Conservation (phyloP, 2,329 filamentous ascomycete genomes). For the Cytospora leucostoma region DNA sequence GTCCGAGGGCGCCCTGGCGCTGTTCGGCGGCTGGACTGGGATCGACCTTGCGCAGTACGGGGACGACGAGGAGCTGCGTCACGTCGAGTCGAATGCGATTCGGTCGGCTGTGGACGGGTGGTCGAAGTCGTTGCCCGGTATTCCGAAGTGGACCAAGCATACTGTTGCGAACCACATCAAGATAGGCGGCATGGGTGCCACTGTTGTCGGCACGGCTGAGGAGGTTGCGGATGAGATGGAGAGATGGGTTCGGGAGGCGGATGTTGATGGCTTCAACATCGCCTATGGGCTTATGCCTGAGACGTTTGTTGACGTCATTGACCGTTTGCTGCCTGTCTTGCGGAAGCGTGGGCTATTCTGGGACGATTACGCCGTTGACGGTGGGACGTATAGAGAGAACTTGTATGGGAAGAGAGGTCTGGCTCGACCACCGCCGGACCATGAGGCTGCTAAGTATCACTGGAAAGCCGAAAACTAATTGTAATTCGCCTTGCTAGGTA, state of each 20-base stretch:
- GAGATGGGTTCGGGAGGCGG: slow-evolving; percentile 24
- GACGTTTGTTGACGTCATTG: slow-evolving; percentile 68
- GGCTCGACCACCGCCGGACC: slow-evolving; percentile 17
- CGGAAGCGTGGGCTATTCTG: slow-evolving; percentile 59
- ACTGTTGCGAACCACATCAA: slow-evolving; percentile 30
- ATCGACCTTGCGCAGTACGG: slow-evolving; percentile 62
- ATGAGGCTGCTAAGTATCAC: slow-evolving; percentile 19
- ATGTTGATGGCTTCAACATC: slow-evolving; percentile 31
- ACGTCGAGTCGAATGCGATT: slow-evolving; percentile 64
- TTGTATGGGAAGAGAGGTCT: slow-evolving; percentile 51
- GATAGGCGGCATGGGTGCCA: slow-evolving; percentile 30
- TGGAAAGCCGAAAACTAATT: slow-evolving; percentile 29
- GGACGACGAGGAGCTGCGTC: slow-evolving; percentile 63
- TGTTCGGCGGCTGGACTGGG: slow-evolving; percentile 69
- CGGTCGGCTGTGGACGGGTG: slow-evolving; percentile 51
- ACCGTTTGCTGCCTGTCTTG: slow-evolving; percentile 66
- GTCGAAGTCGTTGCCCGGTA: slow-evolving; percentile 40
- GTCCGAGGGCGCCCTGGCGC: slow-evolving; percentile 61
- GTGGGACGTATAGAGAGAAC: slow-evolving; percentile 63
- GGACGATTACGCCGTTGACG: slow-evolving; percentile 54
- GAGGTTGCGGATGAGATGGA: slow-evolving; percentile 27
- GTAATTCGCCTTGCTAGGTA: too few species aligned
- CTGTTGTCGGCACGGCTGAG: slow-evolving; percentile 23
- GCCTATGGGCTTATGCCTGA: slow-evolving; percentile 68
- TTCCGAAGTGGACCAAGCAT: slow-evolving; percentile 29